These are phyloP conservation scores for Leucocoprinus leucothites DNA, from an alignment of 768 basidiomycete genomes.

Conservation along the genomic window DNA sequence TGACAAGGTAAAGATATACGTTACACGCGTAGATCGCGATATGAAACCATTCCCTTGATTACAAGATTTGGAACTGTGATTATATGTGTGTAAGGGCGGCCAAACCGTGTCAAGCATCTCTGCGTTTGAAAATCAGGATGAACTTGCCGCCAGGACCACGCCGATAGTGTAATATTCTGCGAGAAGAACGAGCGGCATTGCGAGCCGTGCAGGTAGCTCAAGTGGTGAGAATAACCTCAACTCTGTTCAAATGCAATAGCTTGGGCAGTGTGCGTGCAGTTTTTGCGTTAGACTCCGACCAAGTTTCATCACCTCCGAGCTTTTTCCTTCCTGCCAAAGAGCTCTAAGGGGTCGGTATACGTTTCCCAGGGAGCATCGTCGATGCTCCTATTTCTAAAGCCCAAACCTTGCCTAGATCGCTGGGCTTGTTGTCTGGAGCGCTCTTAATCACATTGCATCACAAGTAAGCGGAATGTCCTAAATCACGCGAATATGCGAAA, in stretches of 20 bases:
- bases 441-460: background rate
- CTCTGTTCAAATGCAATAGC: too few species aligned
- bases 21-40: background rate
- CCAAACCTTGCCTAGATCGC: too few species aligned
- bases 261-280: too few species aligned
- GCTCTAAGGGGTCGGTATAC: background rate
- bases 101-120: background rate
- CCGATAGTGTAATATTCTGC: background rate
- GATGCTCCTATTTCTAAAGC: too few species aligned
- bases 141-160: background rate
- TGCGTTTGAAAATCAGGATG: background rate
- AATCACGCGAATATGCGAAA: background rate
- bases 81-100: too few species aligned
- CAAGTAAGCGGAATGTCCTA: background rate
- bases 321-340: background rate
- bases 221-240: background rate
- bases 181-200: background rate
- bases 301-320: background rate
- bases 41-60: background rate
- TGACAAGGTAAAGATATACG: slow-evolving; percentile 1
- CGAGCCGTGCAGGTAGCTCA: background rate
- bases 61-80: background rate
- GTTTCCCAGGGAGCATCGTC: too few species aligned
- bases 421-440: too few species aligned
- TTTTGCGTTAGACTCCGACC: too few species aligned